Evolutionary conservation across 306 rosid genomes (phyloP), one percentile per base, ranked within the genome.

Genomic region (Inga leiocalycina): DNA sequence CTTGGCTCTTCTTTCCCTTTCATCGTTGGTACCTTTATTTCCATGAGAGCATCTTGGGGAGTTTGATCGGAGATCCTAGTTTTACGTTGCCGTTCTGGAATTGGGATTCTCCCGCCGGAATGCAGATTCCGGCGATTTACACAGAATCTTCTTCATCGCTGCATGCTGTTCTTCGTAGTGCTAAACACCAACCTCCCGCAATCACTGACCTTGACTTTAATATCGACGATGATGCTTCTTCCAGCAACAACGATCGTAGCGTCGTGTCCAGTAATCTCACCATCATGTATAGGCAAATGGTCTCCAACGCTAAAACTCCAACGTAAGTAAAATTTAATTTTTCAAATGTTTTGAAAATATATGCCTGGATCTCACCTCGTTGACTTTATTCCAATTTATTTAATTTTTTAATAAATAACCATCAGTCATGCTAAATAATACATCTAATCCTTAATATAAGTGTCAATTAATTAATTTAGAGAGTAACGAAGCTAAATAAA

Each of bases 1-100:
- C 93, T 0, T 91, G 98, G 98, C 97, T 94, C 32, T 94, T 94
- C 86, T 93, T 89, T 27, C 98, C 98, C 10, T 94, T 71, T 69
- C 98, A 94, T 77, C 88, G 98, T 6, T 94, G 88, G 86, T 94
- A 93, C 79, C 74, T 94, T 0, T 91, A 94, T 71, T 94, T 94
- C 86, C 56, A 88, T 16, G 98, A 94, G 85, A 94, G 77, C 85
- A 94, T 93, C 62, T 72, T 91, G 17, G 98, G 97, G 0, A 89
- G 87, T 27, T 67, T 94, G 57, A 93, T 94, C 39, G 81, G 75
- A 11, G 98, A 94, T 22, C 94, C 95, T 0, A 85, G 79, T 9
- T 93, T 94, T 32, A 82, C 97, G 1, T 3, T 94, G 10, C 97
- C 97, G 0, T 94, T 82, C 66, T 94, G 97, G 98, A 94, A 94